Percentiles rank a stretch among this genome's conserved stretches.
phyloP scores from a whole-genome alignment of 2,329 filamentous ascomycete genomes.

The Laburnicola sp. region DNA sequence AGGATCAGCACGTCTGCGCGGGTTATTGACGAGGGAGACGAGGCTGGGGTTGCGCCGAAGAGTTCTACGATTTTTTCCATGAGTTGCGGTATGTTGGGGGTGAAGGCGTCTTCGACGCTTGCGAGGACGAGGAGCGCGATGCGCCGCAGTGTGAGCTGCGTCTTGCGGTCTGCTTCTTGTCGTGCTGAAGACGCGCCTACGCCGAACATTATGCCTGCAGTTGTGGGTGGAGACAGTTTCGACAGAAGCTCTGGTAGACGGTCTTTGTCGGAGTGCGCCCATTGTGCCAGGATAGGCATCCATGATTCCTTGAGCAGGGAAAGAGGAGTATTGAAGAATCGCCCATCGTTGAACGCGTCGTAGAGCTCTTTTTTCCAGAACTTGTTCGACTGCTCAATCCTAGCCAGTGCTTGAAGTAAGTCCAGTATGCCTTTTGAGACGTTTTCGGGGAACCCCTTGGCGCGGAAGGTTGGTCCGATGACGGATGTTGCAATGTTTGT shows the following conservation, averaged over 20 bases:
- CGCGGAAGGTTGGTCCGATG: constrained; percentile 78
- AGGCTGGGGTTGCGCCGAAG: constrained; percentile 78
- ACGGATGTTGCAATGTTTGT: constrained; percentile 81
- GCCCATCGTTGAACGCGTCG: constrained; percentile 87
- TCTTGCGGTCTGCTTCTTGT: constrained; percentile 91
- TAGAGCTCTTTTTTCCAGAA: constrained; percentile 89
- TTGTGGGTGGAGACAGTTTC: constrained; percentile 80
- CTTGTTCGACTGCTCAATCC: constrained; percentile 79
- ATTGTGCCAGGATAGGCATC: constrained; percentile 82
- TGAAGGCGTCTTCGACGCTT: constrained; percentile 75
- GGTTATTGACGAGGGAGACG: constrained; percentile 87
- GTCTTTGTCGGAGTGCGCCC: constrained; percentile 84
- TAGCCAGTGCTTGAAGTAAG: constrained; percentile 75
- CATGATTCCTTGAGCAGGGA: constrained; percentile 71
- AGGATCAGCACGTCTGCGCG: constrained; percentile 89
- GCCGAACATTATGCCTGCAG: constrained; percentile 97
- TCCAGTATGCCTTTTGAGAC: constrained; percentile 71
- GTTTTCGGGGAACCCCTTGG: constrained; percentile 84
- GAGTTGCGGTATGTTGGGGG: constrained; percentile 71
- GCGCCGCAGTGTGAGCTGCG: constrained; percentile 84
- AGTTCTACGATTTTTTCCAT: constrained; percentile 87
- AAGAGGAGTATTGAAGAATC: constrained; percentile 76
- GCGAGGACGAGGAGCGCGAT: constrained; percentile 79
- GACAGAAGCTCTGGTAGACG: constrained; percentile 78
- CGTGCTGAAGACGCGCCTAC: constrained; percentile 92